Evolutionary conservation across 108 stramenopile genomes (phyloP).

Genomic region (Skeletonema grethae): DNA sequence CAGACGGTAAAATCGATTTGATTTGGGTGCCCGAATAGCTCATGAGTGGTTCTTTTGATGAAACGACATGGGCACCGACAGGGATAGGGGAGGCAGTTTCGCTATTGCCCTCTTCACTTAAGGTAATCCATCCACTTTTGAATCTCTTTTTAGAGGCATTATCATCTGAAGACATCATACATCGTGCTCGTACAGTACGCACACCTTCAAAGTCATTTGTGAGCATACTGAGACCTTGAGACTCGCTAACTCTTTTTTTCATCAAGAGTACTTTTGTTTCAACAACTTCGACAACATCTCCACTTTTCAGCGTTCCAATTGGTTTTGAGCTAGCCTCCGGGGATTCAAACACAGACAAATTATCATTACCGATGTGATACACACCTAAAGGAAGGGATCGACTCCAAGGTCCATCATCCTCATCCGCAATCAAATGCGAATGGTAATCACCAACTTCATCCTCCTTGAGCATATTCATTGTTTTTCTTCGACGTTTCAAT

Average conservation of each 20-base stretch:
- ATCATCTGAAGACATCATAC: slow-evolving; percentile 27
- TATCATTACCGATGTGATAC: slow-evolving; percentile 20
- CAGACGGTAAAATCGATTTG: slow-evolving; percentile 17
- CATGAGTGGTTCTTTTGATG: slow-evolving; percentile 5
- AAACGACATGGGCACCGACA: slow-evolving; percentile 31
- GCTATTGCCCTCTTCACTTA: slow-evolving; percentile 15
- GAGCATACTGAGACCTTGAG: not conserved
- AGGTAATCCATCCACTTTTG: slow-evolving; percentile 39
- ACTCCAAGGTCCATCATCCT: slow-evolving; percentile 51
- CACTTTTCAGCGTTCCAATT: slow-evolving; percentile 16
- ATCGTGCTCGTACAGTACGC: slow-evolving; percentile 35
- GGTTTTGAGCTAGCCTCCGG: slow-evolving; percentile 10
- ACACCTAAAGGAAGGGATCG: slow-evolving; percentile 37
- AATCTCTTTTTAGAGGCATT: slow-evolving; percentile 25
- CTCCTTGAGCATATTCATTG: not conserved
- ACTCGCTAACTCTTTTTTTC: slow-evolving; percentile 11
- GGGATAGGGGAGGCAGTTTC: slow-evolving; percentile 16
- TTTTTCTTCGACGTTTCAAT: slow-evolving; percentile 2
- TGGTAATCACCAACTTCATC: not conserved
- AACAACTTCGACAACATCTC: slow-evolving; percentile 33
- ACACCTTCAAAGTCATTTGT: slow-evolving; percentile 14
- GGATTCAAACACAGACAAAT: slow-evolving; percentile 13
- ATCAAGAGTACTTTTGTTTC: slow-evolving; percentile 38
- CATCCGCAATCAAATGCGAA: slow-evolving; percentile 9
- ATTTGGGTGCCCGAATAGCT: slow-evolving; percentile 20